Percentiles rank a stretch among this genome's conserved stretches.
Conservation (phyloP, 1,284 basidiomycete genomes). For the Sanguinoderma infundibulare region DNA sequence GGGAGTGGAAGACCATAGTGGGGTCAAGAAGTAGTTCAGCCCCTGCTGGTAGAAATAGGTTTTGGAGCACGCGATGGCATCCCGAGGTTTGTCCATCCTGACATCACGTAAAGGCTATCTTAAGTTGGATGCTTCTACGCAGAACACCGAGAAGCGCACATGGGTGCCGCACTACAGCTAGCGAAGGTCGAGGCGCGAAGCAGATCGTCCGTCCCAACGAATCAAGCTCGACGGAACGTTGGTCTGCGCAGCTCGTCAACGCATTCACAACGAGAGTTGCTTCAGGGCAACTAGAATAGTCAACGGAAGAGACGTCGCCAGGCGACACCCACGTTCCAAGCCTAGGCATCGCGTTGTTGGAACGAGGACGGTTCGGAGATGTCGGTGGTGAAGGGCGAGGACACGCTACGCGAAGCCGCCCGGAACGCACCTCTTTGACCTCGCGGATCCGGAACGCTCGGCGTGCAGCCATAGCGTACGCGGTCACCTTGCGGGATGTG, state of each 20-base stretch:
- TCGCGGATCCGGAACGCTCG: constrained; percentile 22
- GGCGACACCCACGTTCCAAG: constrained; percentile 6
- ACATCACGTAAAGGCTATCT: neutral
- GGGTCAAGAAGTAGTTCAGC: neutral
- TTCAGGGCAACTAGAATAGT: neutral
- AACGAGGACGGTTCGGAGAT: neutral
- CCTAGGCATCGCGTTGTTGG: neutral
- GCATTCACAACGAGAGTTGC: neutral
- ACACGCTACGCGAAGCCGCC: neutral
- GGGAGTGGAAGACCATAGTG: neutral
- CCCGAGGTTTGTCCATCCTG: constrained; percentile 15
- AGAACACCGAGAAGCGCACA: neutral
- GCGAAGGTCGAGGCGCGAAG: neutral
- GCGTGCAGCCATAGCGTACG: constrained; percentile 4
- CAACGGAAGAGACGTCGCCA: neutral
- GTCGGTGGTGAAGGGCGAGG: neutral
- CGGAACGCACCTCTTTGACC: neutral
- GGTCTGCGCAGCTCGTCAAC: neutral
- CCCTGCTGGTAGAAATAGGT: constrained; percentile 5
- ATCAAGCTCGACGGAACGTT: neutral
- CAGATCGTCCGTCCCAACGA: constrained; percentile 7
- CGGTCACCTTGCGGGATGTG: neutral
- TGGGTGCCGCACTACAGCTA: neutral
- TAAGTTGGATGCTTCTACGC: neutral
- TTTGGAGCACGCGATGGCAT: constrained; percentile 4